phyloP scores from a whole-genome alignment of 495 filamentous ascomycete genomes.

The Aspergillus affinis region DNA sequence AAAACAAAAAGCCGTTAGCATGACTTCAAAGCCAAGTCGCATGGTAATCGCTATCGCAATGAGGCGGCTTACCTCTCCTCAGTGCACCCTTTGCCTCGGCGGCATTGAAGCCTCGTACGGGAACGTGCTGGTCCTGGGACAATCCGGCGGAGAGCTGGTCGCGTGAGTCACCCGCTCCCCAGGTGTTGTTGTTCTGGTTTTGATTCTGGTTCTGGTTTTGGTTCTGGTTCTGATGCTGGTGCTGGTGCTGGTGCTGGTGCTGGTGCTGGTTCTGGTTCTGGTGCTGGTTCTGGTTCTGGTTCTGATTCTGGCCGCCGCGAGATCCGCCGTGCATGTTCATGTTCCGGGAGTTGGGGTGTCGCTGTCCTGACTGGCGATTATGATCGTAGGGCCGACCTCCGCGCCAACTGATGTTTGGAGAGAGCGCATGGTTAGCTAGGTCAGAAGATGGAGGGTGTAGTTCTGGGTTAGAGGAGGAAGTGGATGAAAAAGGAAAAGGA shows the following conservation, averaged over 20 bases:
- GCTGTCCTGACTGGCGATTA: constrained; percentile 42
- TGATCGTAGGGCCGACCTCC: constrained; percentile 35
- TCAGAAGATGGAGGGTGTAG: constrained; percentile 6
- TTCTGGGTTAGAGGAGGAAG: constrained; percentile 1
- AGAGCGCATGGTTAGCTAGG: neutral
- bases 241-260: neutral
- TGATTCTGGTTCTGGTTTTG: neutral
- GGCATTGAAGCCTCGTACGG: constrained; percentile 50
- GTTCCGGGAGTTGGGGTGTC: constrained; percentile 31
- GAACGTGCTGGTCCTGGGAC: constrained; percentile 43
- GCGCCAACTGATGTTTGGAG: constrained; percentile 35
- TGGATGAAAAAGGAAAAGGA: neutral
- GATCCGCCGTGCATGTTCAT: constrained; percentile 36
- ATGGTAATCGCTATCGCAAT: neutral
- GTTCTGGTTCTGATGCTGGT: neutral
- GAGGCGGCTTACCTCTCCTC: constrained; percentile 35
- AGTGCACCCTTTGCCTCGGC: constrained; percentile 43
- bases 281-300: neutral
- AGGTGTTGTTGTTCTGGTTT: constrained; percentile 18
- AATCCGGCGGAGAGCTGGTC: constrained; percentile 21
- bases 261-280: constrained; percentile 10
- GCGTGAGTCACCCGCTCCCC: constrained; percentile 23
- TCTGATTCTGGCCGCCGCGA: constrained; percentile 25
- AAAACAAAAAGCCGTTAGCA: constrained; percentile 1
- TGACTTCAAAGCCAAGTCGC: neutral